phyloP scores from a whole-genome alignment of 2,329 filamentous ascomycete genomes.

The Colletotrichum chlorophyti region DNA sequence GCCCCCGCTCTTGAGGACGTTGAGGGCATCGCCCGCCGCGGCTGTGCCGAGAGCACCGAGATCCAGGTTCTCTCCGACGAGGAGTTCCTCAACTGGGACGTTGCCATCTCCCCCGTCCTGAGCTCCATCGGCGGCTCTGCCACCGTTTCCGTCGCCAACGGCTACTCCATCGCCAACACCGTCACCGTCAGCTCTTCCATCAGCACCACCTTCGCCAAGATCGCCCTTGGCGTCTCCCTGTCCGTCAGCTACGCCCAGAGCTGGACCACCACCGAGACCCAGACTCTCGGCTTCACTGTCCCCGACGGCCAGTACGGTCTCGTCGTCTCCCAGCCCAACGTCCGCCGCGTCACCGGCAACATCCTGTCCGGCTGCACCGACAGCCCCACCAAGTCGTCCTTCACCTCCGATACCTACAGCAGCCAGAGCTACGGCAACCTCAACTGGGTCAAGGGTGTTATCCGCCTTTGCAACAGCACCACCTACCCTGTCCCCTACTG shows the following conservation, averaged over 20 bases:
- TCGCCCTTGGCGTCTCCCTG: constrained; percentile 32
- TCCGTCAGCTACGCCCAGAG: constrained; percentile 32
- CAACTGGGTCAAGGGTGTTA: constrained; percentile 47
- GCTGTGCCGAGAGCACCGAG: constrained; percentile 33
- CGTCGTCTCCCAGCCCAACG: constrained; percentile 44
- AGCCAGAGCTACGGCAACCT: constrained; percentile 39
- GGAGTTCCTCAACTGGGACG: constrained; percentile 47
- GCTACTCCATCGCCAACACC: constrained; percentile 41
- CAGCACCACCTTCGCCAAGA: constrained; percentile 33
- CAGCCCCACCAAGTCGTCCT: constrained; percentile 33
- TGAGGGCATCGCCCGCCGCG: constrained; percentile 6
- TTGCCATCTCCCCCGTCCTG: constrained; percentile 43
- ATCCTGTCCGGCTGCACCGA: constrained; percentile 43
- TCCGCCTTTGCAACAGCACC: constrained; percentile 44
- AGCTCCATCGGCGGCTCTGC: constrained; percentile 37
- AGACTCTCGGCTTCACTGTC: constrained; percentile 39
- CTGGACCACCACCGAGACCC: constrained; percentile 41
- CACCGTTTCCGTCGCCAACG: constrained; percentile 39
- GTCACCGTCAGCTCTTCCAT: constrained; percentile 34
- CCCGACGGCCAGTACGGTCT: constrained; percentile 44
- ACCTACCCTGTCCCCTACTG: constrained; percentile 45
- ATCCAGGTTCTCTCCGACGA: constrained; percentile 33
- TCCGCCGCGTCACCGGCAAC: constrained; percentile 41
- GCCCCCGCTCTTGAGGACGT: background rate
- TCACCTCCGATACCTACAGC: constrained; percentile 42